Base-by-base conservation (phyloP, 2,329 filamentous ascomycete species). In the Teratosphaeria zuluensis region DNA sequence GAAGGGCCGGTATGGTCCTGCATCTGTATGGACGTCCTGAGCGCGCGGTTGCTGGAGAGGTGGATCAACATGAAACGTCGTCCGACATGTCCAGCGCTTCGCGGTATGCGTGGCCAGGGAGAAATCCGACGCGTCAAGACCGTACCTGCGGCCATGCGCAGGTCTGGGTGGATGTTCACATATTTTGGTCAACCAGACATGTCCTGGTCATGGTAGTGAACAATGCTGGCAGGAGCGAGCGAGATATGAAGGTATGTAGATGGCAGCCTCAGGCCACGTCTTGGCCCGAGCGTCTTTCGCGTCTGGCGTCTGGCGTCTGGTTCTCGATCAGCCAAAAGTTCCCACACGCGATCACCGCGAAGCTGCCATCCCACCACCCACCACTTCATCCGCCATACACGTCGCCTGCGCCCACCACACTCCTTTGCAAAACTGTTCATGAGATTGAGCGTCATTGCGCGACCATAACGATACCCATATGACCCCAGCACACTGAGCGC, bases 381-480 rank as follows among this genome's bases (percentile, higher is more conserved):
- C 12, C 5, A 14, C 56, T 33, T 32, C 56, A 42, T 21, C 16
- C 14, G 14, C 21, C 52, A 3, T 31, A 6, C 5, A 19, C n/a
- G 19, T 6, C 9, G 42, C 42, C n/a, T n/a, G 16, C 42, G 42
- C n/a, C 51, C 55, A 57, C 58, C 55, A 56, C 53, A 19, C 46
- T 32, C 59, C 19, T 30, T 35, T 48, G n/a, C 61, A 54, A 58
- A 32, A 58, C 21, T 51, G 31, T 31, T n/a, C 38, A 58, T 31
- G n/a, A 31, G 53, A 28, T 16, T 63, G 61, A 54, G 52, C 57
- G 33, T 28, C 51, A 19, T 28, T 32, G 35, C 21, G 67, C 66
- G 67, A 68, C 56, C 62, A 58, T 58, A 56, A 64, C 60, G 63
- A 65, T 62, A 63, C 63, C 60, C 48, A 59, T 58, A 62, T 64